A percentile compares a stretch with the other conserved stretches of the same genome.
Evolutionary conservation across 1,284 basidiomycete genomes (phyloP).

Genomic region (Vanrija humicola): DNA sequence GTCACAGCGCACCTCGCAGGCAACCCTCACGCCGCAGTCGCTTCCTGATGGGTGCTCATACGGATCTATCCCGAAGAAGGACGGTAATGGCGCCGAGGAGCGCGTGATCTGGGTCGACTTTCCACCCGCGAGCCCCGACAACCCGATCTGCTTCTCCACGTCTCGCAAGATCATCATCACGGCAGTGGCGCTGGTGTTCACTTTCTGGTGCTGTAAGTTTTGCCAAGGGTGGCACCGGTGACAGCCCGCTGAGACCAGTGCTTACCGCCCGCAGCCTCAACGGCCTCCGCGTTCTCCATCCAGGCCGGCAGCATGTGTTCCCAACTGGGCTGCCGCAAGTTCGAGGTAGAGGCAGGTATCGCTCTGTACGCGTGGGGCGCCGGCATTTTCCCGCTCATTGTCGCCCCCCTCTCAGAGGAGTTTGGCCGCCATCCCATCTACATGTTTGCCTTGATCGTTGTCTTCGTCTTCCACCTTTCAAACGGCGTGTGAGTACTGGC

Average conservation of each 20-base stretch:
- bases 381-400: conserved; percentile 60
- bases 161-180: conserved; percentile 55
- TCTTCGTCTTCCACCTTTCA: conserved; percentile 59
- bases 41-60: conserved; percentile 11
- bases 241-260: background rate
- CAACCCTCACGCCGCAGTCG: conserved; percentile 4
- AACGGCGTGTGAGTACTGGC: conserved; percentile 57
- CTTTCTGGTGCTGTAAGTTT: background rate
- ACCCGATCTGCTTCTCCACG: conserved; percentile 57
- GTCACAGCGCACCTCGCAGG: conserved; percentile 7
- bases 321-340: conserved; percentile 60
- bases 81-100: background rate
- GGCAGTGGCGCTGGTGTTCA: background rate
- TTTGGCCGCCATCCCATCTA: conserved; percentile 68
- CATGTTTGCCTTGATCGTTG: conserved; percentile 56
- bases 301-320: conserved; percentile 60
- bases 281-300: conserved; percentile 57
- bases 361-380: conserved; percentile 55
- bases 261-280: conserved; percentile 50
- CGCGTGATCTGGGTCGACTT: conserved; percentile 57
- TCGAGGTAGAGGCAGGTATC: conserved; percentile 60
- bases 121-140: conserved; percentile 53
- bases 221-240: conserved; percentile 48
- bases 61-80: conserved; percentile 5
- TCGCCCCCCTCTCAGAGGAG: conserved; percentile 71